These are phyloP conservation scores for Schizosaccharomyces osmophilus DNA, from an alignment of 805 yeast species.

Conservation along the genomic window DNA sequence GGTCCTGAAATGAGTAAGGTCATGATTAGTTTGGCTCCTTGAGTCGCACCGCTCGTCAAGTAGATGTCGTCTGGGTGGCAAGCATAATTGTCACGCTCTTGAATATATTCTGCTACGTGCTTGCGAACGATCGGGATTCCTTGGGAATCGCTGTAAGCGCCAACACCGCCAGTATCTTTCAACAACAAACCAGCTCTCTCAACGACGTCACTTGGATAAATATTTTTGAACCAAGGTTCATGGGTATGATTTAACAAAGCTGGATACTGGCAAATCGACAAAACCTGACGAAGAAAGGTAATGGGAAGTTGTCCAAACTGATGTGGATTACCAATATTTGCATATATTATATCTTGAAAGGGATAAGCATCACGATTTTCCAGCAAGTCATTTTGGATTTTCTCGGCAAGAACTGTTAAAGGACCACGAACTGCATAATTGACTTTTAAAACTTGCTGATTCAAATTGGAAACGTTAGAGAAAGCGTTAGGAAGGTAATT, in stretches of 20 bases:
- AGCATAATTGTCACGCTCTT: conserved; percentile 45
- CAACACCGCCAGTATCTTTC: conserved; percentile 50
- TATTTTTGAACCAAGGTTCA: conserved; percentile 7
- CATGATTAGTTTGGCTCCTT: conserved; percentile 64
- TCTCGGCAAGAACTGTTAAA: conserved; percentile 84
- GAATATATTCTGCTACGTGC: conserved; percentile 34
- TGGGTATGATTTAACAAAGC: conserved; percentile 23
- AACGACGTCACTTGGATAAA: conserved; percentile 42
- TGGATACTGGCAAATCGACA: conserved; percentile 72
- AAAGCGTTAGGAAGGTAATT: not conserved
- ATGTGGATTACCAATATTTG: conserved; percentile 96
- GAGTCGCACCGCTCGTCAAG: conserved; percentile 83
- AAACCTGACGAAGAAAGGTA: conserved; percentile 82
- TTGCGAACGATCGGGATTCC: conserved; percentile 54
- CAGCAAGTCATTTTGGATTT: conserved; percentile 33
- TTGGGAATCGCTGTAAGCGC: conserved; percentile 87
- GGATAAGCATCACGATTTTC: conserved; percentile 41
- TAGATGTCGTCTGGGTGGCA: conserved; percentile 51
- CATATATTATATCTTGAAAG: conserved; percentile 53
- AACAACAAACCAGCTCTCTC: conserved; percentile 43
- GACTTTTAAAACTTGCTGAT: conserved; percentile 54
- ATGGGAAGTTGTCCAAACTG: conserved; percentile 84
- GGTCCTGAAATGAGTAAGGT: conserved; percentile 44
- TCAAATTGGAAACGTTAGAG: conserved; percentile 11
- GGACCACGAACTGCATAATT: conserved; percentile 90